phyloP scores from a whole-genome alignment of 768 basidiomycete genomes.

The Boletus coccyginus region DNA sequence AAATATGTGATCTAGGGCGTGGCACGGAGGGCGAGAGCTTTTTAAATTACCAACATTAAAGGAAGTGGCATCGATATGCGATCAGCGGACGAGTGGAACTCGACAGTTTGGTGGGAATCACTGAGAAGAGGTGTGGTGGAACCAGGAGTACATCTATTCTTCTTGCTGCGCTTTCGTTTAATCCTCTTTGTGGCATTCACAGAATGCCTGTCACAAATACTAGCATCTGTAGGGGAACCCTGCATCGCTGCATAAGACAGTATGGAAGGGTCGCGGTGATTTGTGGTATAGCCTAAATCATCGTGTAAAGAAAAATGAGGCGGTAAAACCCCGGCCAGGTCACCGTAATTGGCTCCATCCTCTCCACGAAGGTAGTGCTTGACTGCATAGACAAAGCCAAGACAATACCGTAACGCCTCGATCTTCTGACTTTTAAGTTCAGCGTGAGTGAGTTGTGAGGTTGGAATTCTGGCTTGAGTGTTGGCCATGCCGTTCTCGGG shows the following conservation, averaged over 20 bases:
- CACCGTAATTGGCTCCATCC: conserved; percentile 68
- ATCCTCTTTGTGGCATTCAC: conserved; percentile 65
- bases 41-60: conserved; percentile 54
- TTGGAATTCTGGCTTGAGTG: conserved; percentile 52
- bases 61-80: conserved; percentile 76
- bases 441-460: conserved; percentile 40
- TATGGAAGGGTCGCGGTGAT: conserved; percentile 27
- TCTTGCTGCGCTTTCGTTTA: conserved; percentile 69
- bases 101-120: conserved; percentile 51
- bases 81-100: conserved; percentile 58
- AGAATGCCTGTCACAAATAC: conserved; percentile 17
- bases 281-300: conserved; percentile 40
- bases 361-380: conserved; percentile 85
- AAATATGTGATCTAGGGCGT: neutral
- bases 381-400: conserved; percentile 68
- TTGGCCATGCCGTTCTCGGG: conserved; percentile 45
- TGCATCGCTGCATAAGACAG: conserved; percentile 44
- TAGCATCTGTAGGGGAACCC: conserved; percentile 30
- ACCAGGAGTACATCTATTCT: conserved; percentile 36
- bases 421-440: conserved; percentile 68
- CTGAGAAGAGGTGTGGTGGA: conserved; percentile 62
- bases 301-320: conserved; percentile 51
- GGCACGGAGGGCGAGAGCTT: neutral
- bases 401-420: conserved; percentile 62
- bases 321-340: conserved; percentile 68